phyloP scores from a whole-genome alignment of 371 early-diverging fungal species.

The Mortierella sp. region DNA sequence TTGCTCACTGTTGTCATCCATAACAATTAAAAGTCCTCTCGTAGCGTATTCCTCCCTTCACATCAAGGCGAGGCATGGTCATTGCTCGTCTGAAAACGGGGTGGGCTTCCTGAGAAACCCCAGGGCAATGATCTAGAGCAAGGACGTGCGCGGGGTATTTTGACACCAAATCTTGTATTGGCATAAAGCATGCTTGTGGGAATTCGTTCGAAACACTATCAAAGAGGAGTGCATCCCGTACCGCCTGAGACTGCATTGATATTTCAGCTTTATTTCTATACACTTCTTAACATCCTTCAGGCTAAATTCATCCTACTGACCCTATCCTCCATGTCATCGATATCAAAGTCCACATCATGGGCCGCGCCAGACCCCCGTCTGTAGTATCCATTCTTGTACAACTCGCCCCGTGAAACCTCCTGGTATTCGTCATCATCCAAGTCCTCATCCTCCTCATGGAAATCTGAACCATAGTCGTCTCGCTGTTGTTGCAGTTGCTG shows the following conservation, averaged over 20 bases:
- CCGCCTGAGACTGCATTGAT: too few relatives aligned
- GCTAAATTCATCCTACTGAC: slow-evolving; percentile 43
- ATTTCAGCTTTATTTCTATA: neutral
- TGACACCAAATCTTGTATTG: too few relatives aligned
- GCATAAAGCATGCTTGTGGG: too few relatives aligned
- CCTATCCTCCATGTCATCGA: slow-evolving; percentile 50
- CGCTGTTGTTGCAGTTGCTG: slow-evolving; percentile 4
- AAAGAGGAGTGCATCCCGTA: too few relatives aligned
- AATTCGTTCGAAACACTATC: too few relatives aligned
- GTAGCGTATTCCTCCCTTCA: too few relatives aligned
- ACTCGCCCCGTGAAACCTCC: neutral
- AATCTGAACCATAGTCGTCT: slow-evolving; percentile 35
- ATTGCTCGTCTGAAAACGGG: too few relatives aligned
- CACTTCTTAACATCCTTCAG: slow-evolving; percentile 4
- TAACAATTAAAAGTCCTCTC: too few relatives aligned
- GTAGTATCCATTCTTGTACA: slow-evolving; percentile 20
- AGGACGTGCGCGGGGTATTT: too few relatives aligned
- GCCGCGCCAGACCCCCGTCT: slow-evolving; percentile 3
- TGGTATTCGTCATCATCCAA: slow-evolving; percentile 33
- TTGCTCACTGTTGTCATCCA: too few relatives aligned
- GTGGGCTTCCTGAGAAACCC: neutral
- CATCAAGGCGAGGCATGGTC: too few relatives aligned
- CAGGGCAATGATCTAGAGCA: too few relatives aligned
- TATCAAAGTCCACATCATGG: slow-evolving; percentile 35
- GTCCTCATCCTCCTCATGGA: slow-evolving; percentile 38